Evolutionary conservation across 176 grass and related monocot genomes (phyloP), one percentile per base, ranked within the genome.

Genomic region (Rhynchospora tenuis): DNA sequence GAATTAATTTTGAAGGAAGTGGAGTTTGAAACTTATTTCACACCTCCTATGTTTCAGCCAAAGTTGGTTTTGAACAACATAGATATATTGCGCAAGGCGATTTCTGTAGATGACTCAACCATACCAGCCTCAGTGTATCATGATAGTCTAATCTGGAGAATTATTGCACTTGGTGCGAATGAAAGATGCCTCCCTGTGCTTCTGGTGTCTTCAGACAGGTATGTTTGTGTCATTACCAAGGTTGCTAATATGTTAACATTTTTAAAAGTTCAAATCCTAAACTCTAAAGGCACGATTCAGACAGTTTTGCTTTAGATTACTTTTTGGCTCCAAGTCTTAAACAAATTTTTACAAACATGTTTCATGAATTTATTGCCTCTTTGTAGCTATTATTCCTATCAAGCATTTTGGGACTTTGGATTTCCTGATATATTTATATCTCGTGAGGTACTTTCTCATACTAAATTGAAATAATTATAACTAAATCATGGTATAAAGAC

Each of bases 341-440:
- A 51, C n/a, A 17, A 76, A 76, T 19, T 75, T 31, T 54, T 54
- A 29, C 24, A 51, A 51, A 74, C 70, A 74, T 66, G 57, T 75
- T 81, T 62, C 28, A 59, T 29, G 24, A 54, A 31, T 24, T 67
- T 66, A 3, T 81, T 47, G 26, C 66, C 62, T 76, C 3, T 78
- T 84, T 89, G 73, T 88, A 95, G 96, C 17, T 98, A 93, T 79
- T 98, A 98, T 90, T 98, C 96, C 74, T 98, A 92, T 76, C 89
- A 93, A 86, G 93, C 96, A 80, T 95, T 91, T 22, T 69, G 91
- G 67, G 96, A 93, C 88, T 98, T 98, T 81, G 96, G 93, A 81
- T 93, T 91, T 86, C 93, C 89, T 72, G 92, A 98, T 71, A 90
- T 98, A 83, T 98, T 98, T 84, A 93, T 98, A 86, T 98, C 96